Percentiles rank a stretch among this genome's conserved stretches.
Conservation (phyloP, 75 land plant species). For the Larix kaempferi region DNA sequence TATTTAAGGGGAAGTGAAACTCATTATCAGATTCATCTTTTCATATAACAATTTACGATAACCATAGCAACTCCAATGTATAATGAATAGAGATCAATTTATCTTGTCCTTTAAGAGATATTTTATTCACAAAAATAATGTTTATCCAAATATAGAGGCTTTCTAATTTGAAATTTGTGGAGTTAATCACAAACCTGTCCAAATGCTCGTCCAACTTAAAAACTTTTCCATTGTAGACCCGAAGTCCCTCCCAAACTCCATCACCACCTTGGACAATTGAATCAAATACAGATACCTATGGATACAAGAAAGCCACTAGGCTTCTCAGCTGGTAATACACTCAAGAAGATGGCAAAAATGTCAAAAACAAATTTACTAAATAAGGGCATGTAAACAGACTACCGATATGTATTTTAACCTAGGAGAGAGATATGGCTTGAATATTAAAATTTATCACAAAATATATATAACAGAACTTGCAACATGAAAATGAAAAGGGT, state of each 20-base stretch:
- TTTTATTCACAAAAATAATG: not conserved
- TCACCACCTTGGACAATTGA: slow-evolving; percentile 99
- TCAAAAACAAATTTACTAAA: not conserved
- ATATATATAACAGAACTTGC: too few relatives aligned
- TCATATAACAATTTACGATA: not conserved
- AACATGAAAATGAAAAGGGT: not conserved
- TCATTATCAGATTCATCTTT: not conserved
- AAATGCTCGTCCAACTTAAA: slow-evolving; percentile 96
- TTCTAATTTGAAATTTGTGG: not conserved
- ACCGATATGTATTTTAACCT: not conserved
- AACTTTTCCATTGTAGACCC: slow-evolving; percentile 80
- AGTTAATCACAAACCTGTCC: slow-evolving; percentile 56
- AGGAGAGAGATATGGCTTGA: not conserved
- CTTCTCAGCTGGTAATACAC: not conserved
- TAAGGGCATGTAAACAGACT: not conserved
- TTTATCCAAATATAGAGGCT: not conserved
- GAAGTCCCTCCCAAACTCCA: slow-evolving; percentile 97
- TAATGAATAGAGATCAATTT: not conserved
- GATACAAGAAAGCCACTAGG: not conserved
- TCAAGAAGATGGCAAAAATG: not conserved
- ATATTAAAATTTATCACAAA: too few relatives aligned
- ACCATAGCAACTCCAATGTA: not conserved
- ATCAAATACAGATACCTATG: slow-evolving; percentile 96
- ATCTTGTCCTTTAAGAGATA: not conserved
- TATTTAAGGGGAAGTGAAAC: not conserved